A percentile compares a stretch with the other conserved stretches of the same genome.
Conservation (phyloP, 202 grass and related monocot species). For the Bolboschoenoplectus hybrid region DNA sequence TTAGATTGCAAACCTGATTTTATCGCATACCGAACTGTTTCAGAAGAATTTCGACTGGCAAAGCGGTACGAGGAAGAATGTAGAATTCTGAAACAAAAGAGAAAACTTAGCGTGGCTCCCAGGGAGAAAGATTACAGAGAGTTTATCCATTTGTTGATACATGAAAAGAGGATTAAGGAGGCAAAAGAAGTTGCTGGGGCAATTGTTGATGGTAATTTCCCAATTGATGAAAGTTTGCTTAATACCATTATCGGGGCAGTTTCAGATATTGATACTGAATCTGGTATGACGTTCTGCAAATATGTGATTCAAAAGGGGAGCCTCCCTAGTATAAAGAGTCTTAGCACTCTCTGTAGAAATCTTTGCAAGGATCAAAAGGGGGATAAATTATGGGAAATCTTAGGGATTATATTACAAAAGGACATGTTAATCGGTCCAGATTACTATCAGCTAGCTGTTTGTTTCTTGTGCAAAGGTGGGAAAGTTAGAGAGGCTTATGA, state of each 20-base stretch:
- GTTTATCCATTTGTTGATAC: constrained; percentile 56
- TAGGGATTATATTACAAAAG: constrained; percentile 61
- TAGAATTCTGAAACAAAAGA: constrained; percentile 84
- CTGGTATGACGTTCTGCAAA: constrained; percentile 69
- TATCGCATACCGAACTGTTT: constrained; percentile 76
- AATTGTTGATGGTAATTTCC: constrained; percentile 70
- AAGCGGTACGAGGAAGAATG: constrained; percentile 58
- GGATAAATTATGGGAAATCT: constrained; percentile 61
- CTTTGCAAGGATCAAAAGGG: constrained; percentile 73
- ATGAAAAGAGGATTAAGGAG: constrained; percentile 49
- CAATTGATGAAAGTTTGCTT: constrained; percentile 61
- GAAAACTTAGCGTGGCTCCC: constrained; percentile 76
- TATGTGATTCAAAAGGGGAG: constrained; percentile 65
- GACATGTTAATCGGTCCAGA: constrained; percentile 44
- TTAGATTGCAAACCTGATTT: constrained; percentile 79
- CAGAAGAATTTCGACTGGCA: constrained; percentile 51
- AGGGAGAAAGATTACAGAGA: constrained; percentile 71
- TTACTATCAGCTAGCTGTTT: constrained; percentile 66
- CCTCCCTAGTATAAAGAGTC: constrained; percentile 48
- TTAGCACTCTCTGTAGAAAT: constrained; percentile 54
- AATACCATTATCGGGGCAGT: constrained; percentile 61
- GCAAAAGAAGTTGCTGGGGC: constrained; percentile 77
- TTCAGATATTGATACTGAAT: constrained; percentile 59
- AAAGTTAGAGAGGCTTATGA: constrained; percentile 93
- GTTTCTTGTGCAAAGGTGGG: constrained; percentile 77